A percentile compares a stretch with the other conserved stretches of the same genome.
Evolutionary conservation across 2,329 filamentous ascomycete genomes (phyloP).

Genomic region (Zarea fungicola): DNA sequence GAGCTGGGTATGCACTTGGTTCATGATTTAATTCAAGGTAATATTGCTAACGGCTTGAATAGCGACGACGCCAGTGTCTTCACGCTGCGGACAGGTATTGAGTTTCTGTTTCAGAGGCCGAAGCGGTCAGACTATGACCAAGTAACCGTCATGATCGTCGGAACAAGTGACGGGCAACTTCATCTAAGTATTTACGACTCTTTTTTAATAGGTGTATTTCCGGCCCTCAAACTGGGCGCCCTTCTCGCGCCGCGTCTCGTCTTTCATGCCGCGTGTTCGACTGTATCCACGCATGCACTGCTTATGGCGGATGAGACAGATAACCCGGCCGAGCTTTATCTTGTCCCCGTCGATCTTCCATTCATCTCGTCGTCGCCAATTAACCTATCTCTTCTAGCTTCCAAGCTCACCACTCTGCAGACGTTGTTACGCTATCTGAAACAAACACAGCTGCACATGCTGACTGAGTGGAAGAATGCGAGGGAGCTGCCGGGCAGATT

Average conservation of each 20-base stretch:
- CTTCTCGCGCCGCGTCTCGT: constrained; percentile 32
- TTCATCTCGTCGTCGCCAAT: constrained; percentile 75
- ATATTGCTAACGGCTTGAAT: constrained; percentile 16
- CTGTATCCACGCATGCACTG: constrained; percentile 71
- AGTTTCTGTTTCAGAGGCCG: constrained; percentile 61
- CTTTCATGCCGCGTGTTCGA: constrained; percentile 65
- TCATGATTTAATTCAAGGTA: not conserved
- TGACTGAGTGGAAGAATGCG: constrained; percentile 76
- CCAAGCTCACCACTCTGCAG: constrained; percentile 81
- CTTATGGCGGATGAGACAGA: constrained; percentile 43
- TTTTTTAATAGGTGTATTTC: constrained; percentile 68
- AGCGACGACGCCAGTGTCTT: constrained; percentile 58
- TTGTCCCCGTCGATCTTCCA: constrained; percentile 77
- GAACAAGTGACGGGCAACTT: constrained; percentile 64
- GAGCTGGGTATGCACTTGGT: constrained; percentile 50
- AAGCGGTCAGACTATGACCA: constrained; percentile 62
- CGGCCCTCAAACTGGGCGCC: constrained; percentile 36
- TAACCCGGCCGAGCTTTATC: constrained; percentile 33
- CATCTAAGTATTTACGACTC: constrained; percentile 83
- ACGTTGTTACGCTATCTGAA: constrained; percentile 81
- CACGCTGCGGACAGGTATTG: constrained; percentile 62
- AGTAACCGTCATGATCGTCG: constrained; percentile 75
- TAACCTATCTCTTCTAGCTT: constrained; percentile 77
- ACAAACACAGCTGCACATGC: constrained; percentile 73
- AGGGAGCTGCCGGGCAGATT: constrained; percentile 76